Conservation (phyloP, 192 early-diverging fungal genomes). For the Coemansia sp. region DNA sequence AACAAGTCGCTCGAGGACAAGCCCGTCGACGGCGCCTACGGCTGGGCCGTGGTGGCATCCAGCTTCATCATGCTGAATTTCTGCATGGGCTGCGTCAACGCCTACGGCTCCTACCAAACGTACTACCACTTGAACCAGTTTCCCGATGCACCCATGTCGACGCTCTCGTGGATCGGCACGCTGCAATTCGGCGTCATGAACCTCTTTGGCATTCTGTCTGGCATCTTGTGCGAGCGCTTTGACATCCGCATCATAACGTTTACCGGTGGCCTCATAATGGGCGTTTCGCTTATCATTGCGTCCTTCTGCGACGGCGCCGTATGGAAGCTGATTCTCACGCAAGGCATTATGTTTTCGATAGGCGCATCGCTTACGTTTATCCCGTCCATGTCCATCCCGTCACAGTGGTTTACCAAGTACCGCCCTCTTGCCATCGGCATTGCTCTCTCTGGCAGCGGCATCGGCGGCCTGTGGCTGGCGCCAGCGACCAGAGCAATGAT, state of each 20-base stretch:
- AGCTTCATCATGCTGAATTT: slow-evolving; percentile 54
- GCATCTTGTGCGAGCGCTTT: slow-evolving; percentile 55
- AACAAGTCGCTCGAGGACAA: slow-evolving; percentile 35
- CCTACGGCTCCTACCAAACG: slow-evolving; percentile 57
- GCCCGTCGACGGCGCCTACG: slow-evolving; percentile 45
- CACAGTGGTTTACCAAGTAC: slow-evolving; percentile 57
- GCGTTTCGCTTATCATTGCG: slow-evolving; percentile 49
- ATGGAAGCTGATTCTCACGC: slow-evolving; percentile 63
- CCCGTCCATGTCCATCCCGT: slow-evolving; percentile 56
- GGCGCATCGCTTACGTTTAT: slow-evolving; percentile 55
- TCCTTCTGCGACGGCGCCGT: slow-evolving; percentile 57
- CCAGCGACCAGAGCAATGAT: slow-evolving; percentile 54
- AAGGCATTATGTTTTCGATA: slow-evolving; percentile 56
- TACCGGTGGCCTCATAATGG: slow-evolving; percentile 56
- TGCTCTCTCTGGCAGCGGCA: slow-evolving; percentile 54
- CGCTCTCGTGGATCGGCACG: slow-evolving; percentile 57
- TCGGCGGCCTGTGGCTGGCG: slow-evolving; percentile 57
- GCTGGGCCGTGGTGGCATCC: slow-evolving; percentile 56
- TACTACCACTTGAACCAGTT: slow-evolving; percentile 40
- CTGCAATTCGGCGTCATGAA: slow-evolving; percentile 56
- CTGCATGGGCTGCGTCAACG: slow-evolving; percentile 57
- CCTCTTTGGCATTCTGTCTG: slow-evolving; percentile 43
- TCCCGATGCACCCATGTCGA: slow-evolving; percentile 38
- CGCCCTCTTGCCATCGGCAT: slow-evolving; percentile 56
- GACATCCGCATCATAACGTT: slow-evolving; percentile 54